These are phyloP conservation scores for Dictyostelium purpureum DNA, from an alignment of 78 protist species.

Conservation along the genomic window DNA sequence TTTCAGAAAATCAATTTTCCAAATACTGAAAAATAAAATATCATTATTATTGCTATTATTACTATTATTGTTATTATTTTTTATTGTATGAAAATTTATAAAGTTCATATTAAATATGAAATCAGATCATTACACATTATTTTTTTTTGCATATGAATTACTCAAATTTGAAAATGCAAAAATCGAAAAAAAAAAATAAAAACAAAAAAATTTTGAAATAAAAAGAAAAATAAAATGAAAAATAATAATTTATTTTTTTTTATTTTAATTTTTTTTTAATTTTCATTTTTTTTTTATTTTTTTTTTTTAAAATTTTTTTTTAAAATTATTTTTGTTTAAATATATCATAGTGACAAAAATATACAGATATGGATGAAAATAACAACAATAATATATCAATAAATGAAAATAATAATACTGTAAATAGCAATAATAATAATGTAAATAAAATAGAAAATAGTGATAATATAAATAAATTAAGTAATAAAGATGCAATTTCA, in stretches of 20 bases:
- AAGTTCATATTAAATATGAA: too few species aligned
- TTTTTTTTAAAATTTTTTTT: not conserved
- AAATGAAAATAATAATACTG: not conserved
- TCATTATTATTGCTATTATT: too few species aligned
- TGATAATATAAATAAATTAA: not conserved
- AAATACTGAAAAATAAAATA: not conserved
- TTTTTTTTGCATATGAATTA: not conserved
- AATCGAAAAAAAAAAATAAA: not conserved
- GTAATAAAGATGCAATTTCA: constrained; percentile 30
- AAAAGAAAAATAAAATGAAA: not conserved
- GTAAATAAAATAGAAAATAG: too few species aligned
- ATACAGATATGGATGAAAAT: not conserved
- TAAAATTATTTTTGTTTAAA: not conserved
- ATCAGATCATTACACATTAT: not conserved
- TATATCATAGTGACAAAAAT: not conserved
- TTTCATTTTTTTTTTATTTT: not conserved
- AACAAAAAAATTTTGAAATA: not conserved
- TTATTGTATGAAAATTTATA: not conserved
- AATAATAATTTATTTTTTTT: too few species aligned
- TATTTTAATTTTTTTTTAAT: not conserved
- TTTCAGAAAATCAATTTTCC: not conserved
- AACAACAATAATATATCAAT: not conserved
- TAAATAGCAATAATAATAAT: not conserved
- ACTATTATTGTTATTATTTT: not conserved
- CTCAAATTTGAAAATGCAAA: too few species aligned